A percentile compares a stretch with the other conserved stretches of the same genome.
Conservation (phyloP, 495 filamentous ascomycete species). For the Cetradonia linearis region DNA sequence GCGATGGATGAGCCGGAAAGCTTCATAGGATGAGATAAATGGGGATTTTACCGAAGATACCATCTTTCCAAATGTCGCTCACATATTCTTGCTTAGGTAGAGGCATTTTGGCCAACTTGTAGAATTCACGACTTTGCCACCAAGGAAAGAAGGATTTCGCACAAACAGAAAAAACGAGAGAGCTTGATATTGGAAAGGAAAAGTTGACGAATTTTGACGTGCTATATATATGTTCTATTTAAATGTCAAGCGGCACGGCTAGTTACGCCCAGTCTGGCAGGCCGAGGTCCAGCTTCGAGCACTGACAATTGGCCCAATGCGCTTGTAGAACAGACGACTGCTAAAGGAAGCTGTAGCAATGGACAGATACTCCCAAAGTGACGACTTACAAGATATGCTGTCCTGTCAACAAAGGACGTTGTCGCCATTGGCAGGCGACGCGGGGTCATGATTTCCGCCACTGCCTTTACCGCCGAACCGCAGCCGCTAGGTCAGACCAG, state of each 20-base stretch:
- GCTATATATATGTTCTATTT: not conserved
- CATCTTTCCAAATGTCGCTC: slow-evolving; percentile 73
- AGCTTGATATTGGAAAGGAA: not conserved
- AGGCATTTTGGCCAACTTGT: slow-evolving; percentile 41
- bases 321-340: not conserved
- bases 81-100: slow-evolving; percentile 63
- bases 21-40: not conserved
- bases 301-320: not conserved
- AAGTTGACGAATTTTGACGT: too few species aligned
- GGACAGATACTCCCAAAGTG: not conserved
- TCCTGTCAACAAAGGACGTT: not conserved
- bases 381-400: too few species aligned
- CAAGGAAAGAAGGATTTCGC: not conserved
- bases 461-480: slow-evolving; percentile 1
- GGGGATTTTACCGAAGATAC: slow-evolving; percentile 56
- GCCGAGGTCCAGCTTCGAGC: not conserved
- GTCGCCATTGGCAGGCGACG: slow-evolving; percentile 7
- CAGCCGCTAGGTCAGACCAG: slow-evolving; percentile 6
- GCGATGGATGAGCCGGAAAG: not conserved
- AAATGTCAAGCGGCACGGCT: not conserved
- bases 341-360: not conserved
- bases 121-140: not conserved
- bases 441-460: not conserved
- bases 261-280: not conserved
- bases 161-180: not conserved